Base-by-base conservation (phyloP, 2,329 filamentous ascomycete species). In the Phialophora expanda region DNA sequence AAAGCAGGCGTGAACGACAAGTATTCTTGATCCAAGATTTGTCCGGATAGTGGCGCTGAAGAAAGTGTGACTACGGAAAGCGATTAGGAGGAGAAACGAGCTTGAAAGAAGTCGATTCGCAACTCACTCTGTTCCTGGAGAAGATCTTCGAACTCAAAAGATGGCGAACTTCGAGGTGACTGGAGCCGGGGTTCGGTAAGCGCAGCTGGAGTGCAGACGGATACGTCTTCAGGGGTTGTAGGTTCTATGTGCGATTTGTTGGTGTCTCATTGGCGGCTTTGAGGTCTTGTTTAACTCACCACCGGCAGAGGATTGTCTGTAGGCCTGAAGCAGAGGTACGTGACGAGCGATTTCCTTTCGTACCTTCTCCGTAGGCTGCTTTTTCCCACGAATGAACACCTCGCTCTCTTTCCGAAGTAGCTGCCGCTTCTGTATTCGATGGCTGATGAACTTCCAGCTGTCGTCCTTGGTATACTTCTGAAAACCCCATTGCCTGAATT, bases 361-460 rank as follows among this genome's bases (percentile, higher is more conserved):
- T 6, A 44, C 38, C 38, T 44, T 44, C 38, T 44, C 38, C 5
- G 38, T 17, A n/a, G 38, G 6, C 17, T 44, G 38, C 38, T 44
- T 44, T 8, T 44, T 44, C 14, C 38, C 38, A n/a, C 8, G 38
- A n/a, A 44, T 44, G 17, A 44, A 44, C 3, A 44, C 38, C 5
- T n/a, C 38, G 38, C 38, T 44, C 17, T 44, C 38, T 44, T 44
- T 44, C 7, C 38, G 14, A 44, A 44, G 14, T n/a, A 44, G 38
- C 38, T 44, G 38, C 38, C 38, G 38, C 38, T 44, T 44, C 38
- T 44, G 38, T 44, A 44, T 44, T 17, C 38, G 38, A 44, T 44
- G 7, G 17, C 38, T 44, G 38, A 44, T 44, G 17, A 44, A 44
- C 38, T 44, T 44, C 38, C 38, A 44, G 38, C 38, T 44, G 38